These are phyloP conservation scores for Xenoacremonium recifei DNA, from an alignment of 2,329 filamentous ascomycete genomes.

Conservation along the genomic window DNA sequence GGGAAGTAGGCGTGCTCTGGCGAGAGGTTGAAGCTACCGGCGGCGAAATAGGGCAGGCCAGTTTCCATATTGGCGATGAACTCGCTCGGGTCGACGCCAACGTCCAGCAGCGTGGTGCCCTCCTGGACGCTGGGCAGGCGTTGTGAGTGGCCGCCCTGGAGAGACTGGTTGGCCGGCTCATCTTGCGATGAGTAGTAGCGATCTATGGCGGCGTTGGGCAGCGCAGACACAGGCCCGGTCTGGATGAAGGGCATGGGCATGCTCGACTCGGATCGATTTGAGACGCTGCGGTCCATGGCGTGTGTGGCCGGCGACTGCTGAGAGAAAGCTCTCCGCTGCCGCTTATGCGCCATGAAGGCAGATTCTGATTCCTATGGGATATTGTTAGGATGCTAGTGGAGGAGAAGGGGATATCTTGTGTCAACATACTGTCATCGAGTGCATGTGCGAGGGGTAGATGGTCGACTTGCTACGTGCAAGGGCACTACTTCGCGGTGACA, in stretches of 20 bases:
- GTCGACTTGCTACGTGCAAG: conserved; percentile 28
- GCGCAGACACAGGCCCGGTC: conserved; percentile 32
- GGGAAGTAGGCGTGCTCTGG: conserved; percentile 24
- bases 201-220: conserved; percentile 26
- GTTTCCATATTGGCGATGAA: conserved; percentile 33
- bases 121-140: conserved; percentile 39
- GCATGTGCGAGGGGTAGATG: conserved; percentile 23
- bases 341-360: conserved; percentile 14
- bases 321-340: conserved; percentile 24
- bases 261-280: conserved; percentile 38
- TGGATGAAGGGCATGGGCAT: conserved; percentile 40
- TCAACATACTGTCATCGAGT: background rate
- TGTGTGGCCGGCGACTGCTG: conserved; percentile 31
- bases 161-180: conserved; percentile 26
- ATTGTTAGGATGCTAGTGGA: conserved; percentile 11
- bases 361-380: conserved; percentile 14
- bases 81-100: conserved; percentile 38
- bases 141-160: conserved; percentile 17
- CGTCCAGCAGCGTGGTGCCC: conserved; percentile 21
- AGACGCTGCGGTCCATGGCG: conserved; percentile 45
- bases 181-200: conserved; percentile 31
- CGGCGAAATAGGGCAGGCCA: conserved; percentile 23
- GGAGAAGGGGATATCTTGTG: background rate
- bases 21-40: conserved; percentile 21
- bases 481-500: conserved; percentile 18